phyloP scores from a whole-genome alignment of 352 stramenopile genomes.

The Peronospora farinosa region DNA sequence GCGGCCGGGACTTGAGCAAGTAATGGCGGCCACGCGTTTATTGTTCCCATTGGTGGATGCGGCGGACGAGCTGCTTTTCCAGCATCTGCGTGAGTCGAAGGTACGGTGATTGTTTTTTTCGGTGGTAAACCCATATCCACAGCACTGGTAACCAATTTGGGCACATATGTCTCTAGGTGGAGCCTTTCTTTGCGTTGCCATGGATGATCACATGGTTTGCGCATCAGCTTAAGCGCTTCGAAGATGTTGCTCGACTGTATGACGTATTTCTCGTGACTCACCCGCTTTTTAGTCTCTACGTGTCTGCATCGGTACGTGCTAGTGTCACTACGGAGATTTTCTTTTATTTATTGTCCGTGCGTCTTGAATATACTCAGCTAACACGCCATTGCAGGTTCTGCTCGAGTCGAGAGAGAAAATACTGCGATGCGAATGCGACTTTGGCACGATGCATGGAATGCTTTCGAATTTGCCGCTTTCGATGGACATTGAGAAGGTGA shows the following conservation, averaged over 20 bases:
- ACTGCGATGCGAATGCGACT: constrained; percentile 67
- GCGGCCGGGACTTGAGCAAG: constrained; percentile 71
- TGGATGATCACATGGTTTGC: constrained; percentile 95
- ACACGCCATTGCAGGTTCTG: constrained; percentile 31
- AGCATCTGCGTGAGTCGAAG: constrained; percentile 54
- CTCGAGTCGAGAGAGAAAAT: constrained; percentile 48
- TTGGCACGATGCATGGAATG: constrained; percentile 67
- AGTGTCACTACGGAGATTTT: neutral
- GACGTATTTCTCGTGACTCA: constrained; percentile 91
- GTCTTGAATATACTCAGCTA: neutral
- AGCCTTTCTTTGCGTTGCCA: constrained; percentile 90
- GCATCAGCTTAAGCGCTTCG: constrained; percentile 86
- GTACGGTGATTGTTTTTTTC: constrained; percentile 24
- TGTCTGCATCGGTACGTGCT: constrained; percentile 69
- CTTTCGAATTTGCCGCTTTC: constrained; percentile 65
- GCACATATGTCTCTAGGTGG: constrained; percentile 54
- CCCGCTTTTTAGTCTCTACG: constrained; percentile 88
- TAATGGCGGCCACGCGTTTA: constrained; percentile 58
- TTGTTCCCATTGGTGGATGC: constrained; percentile 63
- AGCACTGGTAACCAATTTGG: constrained; percentile 27
- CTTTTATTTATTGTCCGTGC: neutral
- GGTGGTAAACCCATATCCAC: neutral
- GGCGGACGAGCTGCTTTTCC: constrained; percentile 57
- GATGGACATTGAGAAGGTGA: constrained; percentile 66
- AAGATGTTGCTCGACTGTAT: constrained; percentile 87